Evolutionary conservation across 768 basidiomycete genomes (phyloP), one percentile per base, ranked within the genome.

Genomic region (Kwoniella dejecticola): DNA sequence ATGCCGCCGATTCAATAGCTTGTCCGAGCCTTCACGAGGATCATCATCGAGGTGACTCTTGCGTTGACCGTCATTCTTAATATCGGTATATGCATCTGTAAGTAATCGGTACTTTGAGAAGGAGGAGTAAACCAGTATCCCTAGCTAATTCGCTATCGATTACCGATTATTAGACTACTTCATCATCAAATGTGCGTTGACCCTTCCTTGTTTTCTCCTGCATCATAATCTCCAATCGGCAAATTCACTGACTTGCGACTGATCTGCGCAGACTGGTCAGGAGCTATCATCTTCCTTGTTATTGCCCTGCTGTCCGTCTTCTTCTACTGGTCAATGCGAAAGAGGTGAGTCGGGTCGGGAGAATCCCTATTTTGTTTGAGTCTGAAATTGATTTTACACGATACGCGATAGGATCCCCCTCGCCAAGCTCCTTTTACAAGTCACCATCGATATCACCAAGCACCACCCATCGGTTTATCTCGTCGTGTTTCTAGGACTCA

Each of bases 401-500:
- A 21, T 11, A 57, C 83, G 83, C 8, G n/a, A n/a, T n/a, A 86
- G 89, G 29, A 91, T 93, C 52, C 90, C 89, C 0, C 81, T 93
- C 2, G 89, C 89, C 0, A 85, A 88, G 7, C 78, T 91, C 6
- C 83, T 91, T 2, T 83, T 92, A 3, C 89, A 91, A 77, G 86
- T 89, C 24, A 87, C 88, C 6, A 89, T 91, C 83, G 90, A 91
- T 66, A 83, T 91, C 21, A 84, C 89, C 41, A 91, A 90, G 69
- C 89, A 90, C 71, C 89, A 91, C 74, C 85, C 83, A 57, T 86
- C 85, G 53, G 89, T 92, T 21, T 91, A 89, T 71, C 81, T 84
- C n/a, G 88, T 91, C 12, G 87, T 87, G 0, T 85, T 91, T 66
- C 68, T 82, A 41, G 85, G 89, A 2, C 80, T 91, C n/a, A 68